Evolutionary conservation across 441 rosid genomes (phyloP).

Genomic region (Iberis amara): DNA sequence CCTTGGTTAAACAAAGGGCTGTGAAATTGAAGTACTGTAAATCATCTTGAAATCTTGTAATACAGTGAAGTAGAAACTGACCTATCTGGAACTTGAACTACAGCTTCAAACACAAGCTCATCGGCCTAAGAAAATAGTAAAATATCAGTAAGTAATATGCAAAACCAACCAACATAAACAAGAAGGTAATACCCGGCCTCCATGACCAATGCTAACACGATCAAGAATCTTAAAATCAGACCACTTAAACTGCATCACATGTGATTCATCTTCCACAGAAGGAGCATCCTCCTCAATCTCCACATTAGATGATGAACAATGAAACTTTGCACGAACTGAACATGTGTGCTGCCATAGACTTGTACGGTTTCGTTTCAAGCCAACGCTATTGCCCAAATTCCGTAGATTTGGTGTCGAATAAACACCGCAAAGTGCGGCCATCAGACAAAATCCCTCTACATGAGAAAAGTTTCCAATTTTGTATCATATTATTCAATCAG

Average conservation of each 20-base stretch:
- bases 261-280: constrained; percentile 42
- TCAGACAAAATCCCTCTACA: constrained; percentile 28
- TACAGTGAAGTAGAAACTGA: constrained; percentile 32
- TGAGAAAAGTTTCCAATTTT: neutral
- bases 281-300: constrained; percentile 38
- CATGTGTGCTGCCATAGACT: constrained; percentile 22
- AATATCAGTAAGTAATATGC: neutral
- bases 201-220: constrained; percentile 77
- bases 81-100: constrained; percentile 67
- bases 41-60: constrained; percentile 13
- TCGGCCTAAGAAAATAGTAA: constrained; percentile 49
- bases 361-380: constrained; percentile 10
- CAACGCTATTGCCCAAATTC: constrained; percentile 32
- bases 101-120: constrained; percentile 81
- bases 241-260: constrained; percentile 70
- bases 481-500: too few species aligned
- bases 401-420: constrained; percentile 34
- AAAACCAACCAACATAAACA: neutral
- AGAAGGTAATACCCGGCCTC: constrained; percentile 57
- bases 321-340: constrained; percentile 30
- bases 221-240: constrained; percentile 72
- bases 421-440: constrained; percentile 45
- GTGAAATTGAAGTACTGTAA: constrained; percentile 38
- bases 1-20: constrained; percentile 74
- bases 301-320: constrained; percentile 24